A percentile compares a stretch with the other conserved stretches of the same genome.
Evolutionary conservation across 163 green algal species (phyloP).

Genomic region (Volvox carteri): DNA sequence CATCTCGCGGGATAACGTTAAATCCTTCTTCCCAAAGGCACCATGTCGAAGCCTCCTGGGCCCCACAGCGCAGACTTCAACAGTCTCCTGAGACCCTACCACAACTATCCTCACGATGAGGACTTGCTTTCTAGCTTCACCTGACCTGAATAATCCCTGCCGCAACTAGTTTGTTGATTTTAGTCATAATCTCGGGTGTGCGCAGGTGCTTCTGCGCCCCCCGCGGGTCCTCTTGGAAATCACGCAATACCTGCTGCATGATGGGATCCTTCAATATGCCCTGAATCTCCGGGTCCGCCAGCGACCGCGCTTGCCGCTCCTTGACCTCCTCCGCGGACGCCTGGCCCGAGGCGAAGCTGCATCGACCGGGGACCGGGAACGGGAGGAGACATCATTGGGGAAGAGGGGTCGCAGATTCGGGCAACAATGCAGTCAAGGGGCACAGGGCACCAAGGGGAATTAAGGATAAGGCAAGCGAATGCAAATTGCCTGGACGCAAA

Average conservation of each 20-base stretch:
- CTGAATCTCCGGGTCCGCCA: constrained; percentile 98
- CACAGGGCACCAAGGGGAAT: too few relatives aligned
- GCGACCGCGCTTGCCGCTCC: constrained; percentile 86
- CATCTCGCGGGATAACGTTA: too few relatives aligned
- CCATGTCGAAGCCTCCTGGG: too few relatives aligned
- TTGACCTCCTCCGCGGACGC: constrained; percentile 92
- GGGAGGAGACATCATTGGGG: neutral
- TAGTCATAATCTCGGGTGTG: constrained; percentile 89
- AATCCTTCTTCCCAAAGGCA: too few relatives aligned
- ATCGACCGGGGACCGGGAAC: neutral
- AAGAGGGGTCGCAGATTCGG: too few relatives aligned
- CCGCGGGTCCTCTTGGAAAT: constrained; percentile 82
- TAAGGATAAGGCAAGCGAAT: too few relatives aligned
- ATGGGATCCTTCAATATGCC: constrained; percentile 96
- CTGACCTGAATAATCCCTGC: constrained; percentile 92
- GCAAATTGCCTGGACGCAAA: too few relatives aligned
- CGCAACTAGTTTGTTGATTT: constrained; percentile 95
- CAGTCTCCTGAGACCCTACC: too few relatives aligned
- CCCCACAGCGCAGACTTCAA: too few relatives aligned
- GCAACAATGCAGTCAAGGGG: too few relatives aligned
- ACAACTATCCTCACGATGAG: neutral
- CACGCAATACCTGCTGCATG: constrained; percentile 86
- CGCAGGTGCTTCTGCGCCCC: constrained; percentile 87
- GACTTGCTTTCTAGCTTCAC: constrained; percentile 28
- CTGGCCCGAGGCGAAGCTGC: constrained; percentile 77